Evolutionary conservation across 148 eudicot genomes (phyloP), one percentile per base, ranked within the genome.

Genomic region (Tetragonia tetragonoides): DNA sequence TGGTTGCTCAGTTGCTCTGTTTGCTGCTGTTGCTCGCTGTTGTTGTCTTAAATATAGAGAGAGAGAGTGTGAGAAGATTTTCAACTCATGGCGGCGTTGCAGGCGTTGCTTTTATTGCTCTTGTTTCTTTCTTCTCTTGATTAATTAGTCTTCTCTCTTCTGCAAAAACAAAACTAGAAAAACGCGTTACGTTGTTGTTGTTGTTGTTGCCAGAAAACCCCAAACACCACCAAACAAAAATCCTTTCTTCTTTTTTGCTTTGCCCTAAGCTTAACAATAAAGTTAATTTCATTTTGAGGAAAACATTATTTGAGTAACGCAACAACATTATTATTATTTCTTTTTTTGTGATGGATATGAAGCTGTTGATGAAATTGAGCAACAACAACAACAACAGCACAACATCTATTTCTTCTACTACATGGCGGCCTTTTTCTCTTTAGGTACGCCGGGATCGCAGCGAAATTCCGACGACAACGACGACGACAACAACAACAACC

Each of bases 31-130:
- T 72, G 40, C 9, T 65, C 49, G 34, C 34, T 28, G 34, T 28
- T 28, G 34, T 28, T 28, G 63, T 56, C 28, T 68, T 68, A 53
- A 71, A 51, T 51, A 71, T 6, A 46, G 49, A 46, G 49, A 5
- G 16, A 11, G 62, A 21, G 20, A 59, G 23, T 0, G 23, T 62
- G 83, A 84, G 34, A 28, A 0, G 34, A 28, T 28, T 28, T 28
- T 28, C 34, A 42, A 66, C 66, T 86, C 82, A 85, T 89, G 98
- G 98, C 98, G 98, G 98, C 98, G 95, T 90, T 84, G 91, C 97
- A 89, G 97, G 18, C 81, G 70, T 82, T 81, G 87, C 90, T 72
- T 89, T 94, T 87, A 92, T 86, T 92, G 87, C 89, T 77, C 42
- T 41, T 60, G 7, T 23, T 66, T 49, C 70, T 1, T 28, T 28